Evolutionary conservation across 345 rosid species (phyloP).

Genomic region (Isatis tinctoria): DNA sequence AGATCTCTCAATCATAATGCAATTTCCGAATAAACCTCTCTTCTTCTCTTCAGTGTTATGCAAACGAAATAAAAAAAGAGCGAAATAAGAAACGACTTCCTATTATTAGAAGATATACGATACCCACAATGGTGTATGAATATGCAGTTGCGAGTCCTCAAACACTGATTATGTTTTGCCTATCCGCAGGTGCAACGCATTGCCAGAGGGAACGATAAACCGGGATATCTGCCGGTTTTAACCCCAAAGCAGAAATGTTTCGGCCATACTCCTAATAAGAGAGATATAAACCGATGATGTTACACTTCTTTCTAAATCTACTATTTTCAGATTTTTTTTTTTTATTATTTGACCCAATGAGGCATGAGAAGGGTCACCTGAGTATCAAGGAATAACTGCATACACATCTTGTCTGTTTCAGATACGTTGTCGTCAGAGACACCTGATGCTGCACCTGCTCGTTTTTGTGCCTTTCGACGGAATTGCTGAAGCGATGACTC

Average conservation of each 20-base stretch:
- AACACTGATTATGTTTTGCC: slow-evolving; percentile 45
- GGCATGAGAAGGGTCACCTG: slow-evolving; percentile 48
- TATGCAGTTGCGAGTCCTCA: slow-evolving; percentile 22
- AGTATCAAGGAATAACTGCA: slow-evolving; percentile 93
- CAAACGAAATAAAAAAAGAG: background rate
- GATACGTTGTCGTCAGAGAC: slow-evolving; percentile 70
- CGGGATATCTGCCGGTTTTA: slow-evolving; percentile 60
- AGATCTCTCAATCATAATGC: slow-evolving; percentile 8
- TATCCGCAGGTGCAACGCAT: slow-evolving; percentile 82
- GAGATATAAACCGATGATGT: background rate
- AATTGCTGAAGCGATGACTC: slow-evolving; percentile 88
- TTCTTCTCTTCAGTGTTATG: background rate
- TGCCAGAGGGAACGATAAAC: slow-evolving; percentile 83
- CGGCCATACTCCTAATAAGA: slow-evolving; percentile 76
- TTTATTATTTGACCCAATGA: background rate
- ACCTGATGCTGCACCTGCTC: slow-evolving; percentile 89
- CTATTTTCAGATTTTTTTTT: background rate
- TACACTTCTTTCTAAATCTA: background rate
- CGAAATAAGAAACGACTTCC: background rate
- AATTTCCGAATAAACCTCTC: background rate
- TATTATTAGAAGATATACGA: slow-evolving; percentile 13
- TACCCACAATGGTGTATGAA: background rate
- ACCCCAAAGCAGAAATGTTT: slow-evolving; percentile 60
- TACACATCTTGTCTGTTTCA: slow-evolving; percentile 83
- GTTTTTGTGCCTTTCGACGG: slow-evolving; percentile 84